phyloP scores from a whole-genome alignment of 345 rosid genomes.

The Abelmoschus esculentus region DNA sequence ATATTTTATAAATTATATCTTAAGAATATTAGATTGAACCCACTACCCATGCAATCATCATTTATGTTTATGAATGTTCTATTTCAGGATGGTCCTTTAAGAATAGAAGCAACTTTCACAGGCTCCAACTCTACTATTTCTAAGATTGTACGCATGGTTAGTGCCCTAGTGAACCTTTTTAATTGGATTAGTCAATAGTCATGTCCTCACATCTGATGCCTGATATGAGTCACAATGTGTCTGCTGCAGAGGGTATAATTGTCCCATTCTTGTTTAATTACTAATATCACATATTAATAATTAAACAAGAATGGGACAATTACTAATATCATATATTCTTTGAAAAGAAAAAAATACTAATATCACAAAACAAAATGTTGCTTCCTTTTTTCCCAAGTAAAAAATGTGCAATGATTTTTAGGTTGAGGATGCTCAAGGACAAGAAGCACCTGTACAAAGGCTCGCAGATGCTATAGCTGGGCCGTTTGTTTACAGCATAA shows the following conservation, averaged over 20 bases:
- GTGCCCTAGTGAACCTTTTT: constrained; percentile 14
- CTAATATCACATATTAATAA: neutral
- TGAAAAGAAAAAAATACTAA: too few species aligned
- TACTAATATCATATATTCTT: too few species aligned
- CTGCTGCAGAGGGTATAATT: neutral
- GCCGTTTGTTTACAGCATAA: constrained; percentile 79
- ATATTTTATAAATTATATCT: constrained; percentile 1
- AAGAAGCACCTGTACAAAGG: constrained; percentile 91
- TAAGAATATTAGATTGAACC: neutral
- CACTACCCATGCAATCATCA: neutral
- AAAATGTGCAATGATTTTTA: constrained; percentile 18
- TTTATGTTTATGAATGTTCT: constrained; percentile 7
- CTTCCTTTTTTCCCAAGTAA: neutral
- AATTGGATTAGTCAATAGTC: neutral
- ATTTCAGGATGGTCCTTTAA: constrained; percentile 90
- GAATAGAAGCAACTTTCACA: constrained; percentile 72
- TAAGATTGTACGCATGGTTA: constrained; percentile 80
- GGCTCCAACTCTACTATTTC: constrained; percentile 86
- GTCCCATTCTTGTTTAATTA: neutral
- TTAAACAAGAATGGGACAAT: too few species aligned
- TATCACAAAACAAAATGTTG: neutral
- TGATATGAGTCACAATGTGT: neutral
- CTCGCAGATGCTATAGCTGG: constrained; percentile 96
- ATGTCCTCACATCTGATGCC: neutral
- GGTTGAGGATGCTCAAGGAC: constrained; percentile 97